These are phyloP conservation scores for Lodderomyces orthopsilosis DNA, from an alignment of 1,139 yeast genomes.

Conservation along the genomic window DNA sequence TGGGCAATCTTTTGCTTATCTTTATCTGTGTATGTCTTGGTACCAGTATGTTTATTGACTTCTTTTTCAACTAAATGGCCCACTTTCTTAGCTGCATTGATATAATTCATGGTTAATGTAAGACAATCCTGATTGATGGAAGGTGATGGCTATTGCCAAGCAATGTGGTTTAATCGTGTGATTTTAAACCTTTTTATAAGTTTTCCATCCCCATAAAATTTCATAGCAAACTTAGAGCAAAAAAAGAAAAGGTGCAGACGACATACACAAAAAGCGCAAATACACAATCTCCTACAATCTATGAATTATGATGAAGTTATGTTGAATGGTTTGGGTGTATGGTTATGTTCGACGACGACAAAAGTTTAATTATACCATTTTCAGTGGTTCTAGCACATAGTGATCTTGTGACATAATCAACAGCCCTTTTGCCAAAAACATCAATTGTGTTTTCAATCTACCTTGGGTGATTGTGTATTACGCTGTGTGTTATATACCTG, in stretches of 20 bases:
- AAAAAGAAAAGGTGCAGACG: background rate
- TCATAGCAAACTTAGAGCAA: background rate
- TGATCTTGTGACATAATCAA: too few relatives aligned
- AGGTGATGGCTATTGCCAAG: too few relatives aligned
- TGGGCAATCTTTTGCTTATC: background rate
- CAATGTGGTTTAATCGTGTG: background rate
- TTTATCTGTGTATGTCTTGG: background rate
- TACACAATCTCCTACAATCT: too few relatives aligned
- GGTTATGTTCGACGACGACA: too few relatives aligned
- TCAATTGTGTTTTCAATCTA: too few relatives aligned
- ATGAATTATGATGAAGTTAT: too few relatives aligned
- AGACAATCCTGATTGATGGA: background rate
- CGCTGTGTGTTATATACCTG: too few relatives aligned
- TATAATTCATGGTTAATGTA: background rate
- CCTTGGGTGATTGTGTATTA: too few relatives aligned
- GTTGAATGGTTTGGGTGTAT: too few relatives aligned
- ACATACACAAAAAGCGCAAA: background rate
- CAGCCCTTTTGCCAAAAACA: too few relatives aligned
- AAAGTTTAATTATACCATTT: too few relatives aligned
- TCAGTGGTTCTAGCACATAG: too few relatives aligned
- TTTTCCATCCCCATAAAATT: background rate
- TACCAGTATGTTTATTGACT: constrained; percentile 1
- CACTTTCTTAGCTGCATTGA: constrained; percentile 1
- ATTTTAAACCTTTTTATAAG: background rate
- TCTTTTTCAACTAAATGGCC: background rate